phyloP scores from a whole-genome alignment of 495 filamentous ascomycete genomes.

The Apodospora peruviana region DNA sequence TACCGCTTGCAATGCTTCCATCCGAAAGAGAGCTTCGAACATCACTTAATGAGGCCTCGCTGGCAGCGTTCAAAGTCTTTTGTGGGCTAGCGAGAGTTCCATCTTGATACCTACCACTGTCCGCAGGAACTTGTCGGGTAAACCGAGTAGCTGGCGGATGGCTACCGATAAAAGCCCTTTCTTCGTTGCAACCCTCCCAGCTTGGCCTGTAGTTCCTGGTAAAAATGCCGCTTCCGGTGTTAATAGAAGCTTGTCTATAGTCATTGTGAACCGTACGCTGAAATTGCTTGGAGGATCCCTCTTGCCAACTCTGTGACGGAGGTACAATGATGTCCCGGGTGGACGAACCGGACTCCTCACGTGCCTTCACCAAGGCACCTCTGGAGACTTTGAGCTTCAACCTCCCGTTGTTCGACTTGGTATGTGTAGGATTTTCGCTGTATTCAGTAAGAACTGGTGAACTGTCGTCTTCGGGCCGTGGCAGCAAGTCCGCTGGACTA shows the following conservation, averaged over 20 bases:
- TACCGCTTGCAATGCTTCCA: conserved; percentile 7
- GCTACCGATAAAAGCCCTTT: conserved; percentile 1
- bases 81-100: not conserved
- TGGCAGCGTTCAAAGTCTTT: not conserved
- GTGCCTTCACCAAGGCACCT: conserved; percentile 14
- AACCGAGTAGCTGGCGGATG: not conserved
- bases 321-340: not conserved
- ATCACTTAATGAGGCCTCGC: not conserved
- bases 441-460: not conserved
- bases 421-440: not conserved
- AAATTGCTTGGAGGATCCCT: not conserved
- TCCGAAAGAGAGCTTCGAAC: conserved; percentile 8
- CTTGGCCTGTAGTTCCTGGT: not conserved
- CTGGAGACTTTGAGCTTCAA: conserved; percentile 22
- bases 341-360: not conserved
- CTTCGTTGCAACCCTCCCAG: not conserved
- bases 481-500: not conserved
- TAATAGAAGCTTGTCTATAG: not conserved
- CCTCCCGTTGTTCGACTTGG: conserved; percentile 2
- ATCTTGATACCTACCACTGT: not conserved
- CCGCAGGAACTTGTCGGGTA: not conserved
- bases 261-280: not conserved
- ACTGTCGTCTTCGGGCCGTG: not conserved
- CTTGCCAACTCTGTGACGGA: not conserved
- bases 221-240: conserved; percentile 2